phyloP scores from a whole-genome alignment of 1,139 yeast genomes.

The Yamadazyma taylorii region DNA sequence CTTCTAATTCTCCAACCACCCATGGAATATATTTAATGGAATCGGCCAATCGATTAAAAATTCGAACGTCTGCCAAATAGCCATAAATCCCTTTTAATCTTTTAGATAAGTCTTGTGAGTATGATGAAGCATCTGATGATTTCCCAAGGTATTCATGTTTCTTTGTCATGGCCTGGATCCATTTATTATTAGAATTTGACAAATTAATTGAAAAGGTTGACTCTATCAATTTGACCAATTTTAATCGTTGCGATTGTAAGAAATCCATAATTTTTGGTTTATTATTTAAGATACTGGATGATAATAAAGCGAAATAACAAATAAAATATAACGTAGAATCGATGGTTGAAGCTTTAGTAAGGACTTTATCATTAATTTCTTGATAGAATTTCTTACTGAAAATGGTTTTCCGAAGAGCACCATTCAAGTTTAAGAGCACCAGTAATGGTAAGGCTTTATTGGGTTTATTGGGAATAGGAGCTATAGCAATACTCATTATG shows the following conservation, averaged over 20 bases:
- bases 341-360: slow-evolving; percentile 35
- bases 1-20: slow-evolving; percentile 39
- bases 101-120: neutral
- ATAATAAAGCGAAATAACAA: slow-evolving; percentile 43
- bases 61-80: slow-evolving; percentile 53
- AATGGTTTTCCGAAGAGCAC: slow-evolving; percentile 24
- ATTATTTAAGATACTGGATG: slow-evolving; percentile 43
- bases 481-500: slow-evolving; percentile 19
- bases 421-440: slow-evolving; percentile 22
- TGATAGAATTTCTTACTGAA: slow-evolving; percentile 42
- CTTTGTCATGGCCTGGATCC: slow-evolving; percentile 9
- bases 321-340: slow-evolving; percentile 45
- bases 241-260: slow-evolving; percentile 28
- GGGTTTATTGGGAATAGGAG: slow-evolving; percentile 14
- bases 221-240: slow-evolving; percentile 21
- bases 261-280: slow-evolving; percentile 33
- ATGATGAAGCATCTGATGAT: slow-evolving; percentile 17
- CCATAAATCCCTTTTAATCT: slow-evolving; percentile 39
- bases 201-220: slow-evolving; percentile 19
- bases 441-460: slow-evolving; percentile 17
- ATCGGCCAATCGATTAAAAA: slow-evolving; percentile 55
- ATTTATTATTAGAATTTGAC: slow-evolving; percentile 18
- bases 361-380: slow-evolving; percentile 43
- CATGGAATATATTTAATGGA: slow-evolving; percentile 53
- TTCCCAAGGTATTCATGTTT: slow-evolving; percentile 32